A percentile compares a stretch with the other conserved stretches of the same genome.
These are phyloP conservation scores for Cladosporium colombiae DNA, from an alignment of 2,329 filamentous ascomycete genomes.

Conservation along the genomic window DNA sequence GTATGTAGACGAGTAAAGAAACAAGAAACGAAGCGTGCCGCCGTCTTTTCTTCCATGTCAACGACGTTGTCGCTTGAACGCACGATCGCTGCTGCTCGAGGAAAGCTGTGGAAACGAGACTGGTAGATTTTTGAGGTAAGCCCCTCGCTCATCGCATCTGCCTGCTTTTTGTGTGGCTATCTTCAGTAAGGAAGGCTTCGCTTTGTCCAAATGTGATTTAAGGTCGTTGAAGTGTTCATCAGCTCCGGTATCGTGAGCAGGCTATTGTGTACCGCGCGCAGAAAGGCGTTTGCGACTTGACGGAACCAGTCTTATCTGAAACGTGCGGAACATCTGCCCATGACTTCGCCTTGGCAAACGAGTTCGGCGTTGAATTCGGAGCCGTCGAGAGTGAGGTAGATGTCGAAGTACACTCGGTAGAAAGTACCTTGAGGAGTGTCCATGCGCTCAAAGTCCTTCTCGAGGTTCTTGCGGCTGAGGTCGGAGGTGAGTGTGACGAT, in stretches of 20 bases:
- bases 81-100: background rate
- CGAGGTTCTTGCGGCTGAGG: slow-evolving; percentile 93
- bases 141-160: background rate
- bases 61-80: background rate
- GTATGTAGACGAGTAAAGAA: background rate
- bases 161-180: background rate
- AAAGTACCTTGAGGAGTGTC: slow-evolving; percentile 97
- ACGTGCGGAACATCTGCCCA: slow-evolving; percentile 91
- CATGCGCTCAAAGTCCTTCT: slow-evolving; percentile 99
- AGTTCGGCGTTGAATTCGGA: slow-evolving; percentile 98
- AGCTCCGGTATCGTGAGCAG: background rate
- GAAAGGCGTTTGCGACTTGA: background rate
- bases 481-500: slow-evolving; percentile 97
- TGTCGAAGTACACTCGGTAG: slow-evolving; percentile 72
- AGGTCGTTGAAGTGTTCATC: background rate
- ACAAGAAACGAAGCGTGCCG: background rate
- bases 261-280: background rate
- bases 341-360: slow-evolving; percentile 98
- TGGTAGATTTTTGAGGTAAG: background rate
- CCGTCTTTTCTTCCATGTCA: background rate
- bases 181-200: background rate
- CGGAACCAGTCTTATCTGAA: slow-evolving; percentile 60
- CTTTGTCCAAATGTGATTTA: slow-evolving; percentile 5
- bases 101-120: background rate
- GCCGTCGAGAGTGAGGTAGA: slow-evolving; percentile 90